Evolutionary conservation across 345 rosid genomes (phyloP).

Genomic region (Lepidium sativum): DNA sequence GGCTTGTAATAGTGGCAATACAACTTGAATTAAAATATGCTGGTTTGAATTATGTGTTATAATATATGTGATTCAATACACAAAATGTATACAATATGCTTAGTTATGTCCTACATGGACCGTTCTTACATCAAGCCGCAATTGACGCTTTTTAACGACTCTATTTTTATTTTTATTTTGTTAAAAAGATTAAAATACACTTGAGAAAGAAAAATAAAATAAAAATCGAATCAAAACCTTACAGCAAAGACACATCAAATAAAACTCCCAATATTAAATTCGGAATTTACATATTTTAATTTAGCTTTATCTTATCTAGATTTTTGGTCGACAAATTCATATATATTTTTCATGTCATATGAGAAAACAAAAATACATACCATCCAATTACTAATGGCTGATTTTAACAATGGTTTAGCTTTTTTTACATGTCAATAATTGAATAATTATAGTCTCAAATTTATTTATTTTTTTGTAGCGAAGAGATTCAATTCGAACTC

Average conservation of each 20-base stretch:
- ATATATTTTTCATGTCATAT: not conserved
- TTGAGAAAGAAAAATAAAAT: not conserved
- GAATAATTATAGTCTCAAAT: too few relatives aligned
- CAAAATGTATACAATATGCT: not conserved
- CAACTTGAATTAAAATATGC: not conserved
- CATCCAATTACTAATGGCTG: not conserved
- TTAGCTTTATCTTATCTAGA: not conserved
- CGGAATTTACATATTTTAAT: not conserved
- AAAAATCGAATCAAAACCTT: conserved; percentile 3
- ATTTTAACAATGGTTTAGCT: not conserved
- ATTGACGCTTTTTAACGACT: conserved; percentile 16
- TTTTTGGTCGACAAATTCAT: not conserved
- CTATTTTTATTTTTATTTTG: too few relatives aligned
- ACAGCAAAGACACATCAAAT: conserved; percentile 14
- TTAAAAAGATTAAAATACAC: not conserved
- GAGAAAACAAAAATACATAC: not conserved
- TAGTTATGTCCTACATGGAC: conserved; percentile 13
- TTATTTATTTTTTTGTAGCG: too few relatives aligned
- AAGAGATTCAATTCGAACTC: too few relatives aligned
- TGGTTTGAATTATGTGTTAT: not conserved
- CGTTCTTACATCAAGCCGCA: conserved; percentile 22
- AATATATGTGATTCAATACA: not conserved
- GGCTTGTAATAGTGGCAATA: not conserved
- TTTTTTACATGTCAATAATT: too few relatives aligned
- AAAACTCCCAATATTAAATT: too few relatives aligned